A percentile compares a stretch with the other conserved stretches of the same genome.
These are phyloP conservation scores for Themeda triandra DNA, from an alignment of 176 grass and related monocot species.

Conservation along the genomic window DNA sequence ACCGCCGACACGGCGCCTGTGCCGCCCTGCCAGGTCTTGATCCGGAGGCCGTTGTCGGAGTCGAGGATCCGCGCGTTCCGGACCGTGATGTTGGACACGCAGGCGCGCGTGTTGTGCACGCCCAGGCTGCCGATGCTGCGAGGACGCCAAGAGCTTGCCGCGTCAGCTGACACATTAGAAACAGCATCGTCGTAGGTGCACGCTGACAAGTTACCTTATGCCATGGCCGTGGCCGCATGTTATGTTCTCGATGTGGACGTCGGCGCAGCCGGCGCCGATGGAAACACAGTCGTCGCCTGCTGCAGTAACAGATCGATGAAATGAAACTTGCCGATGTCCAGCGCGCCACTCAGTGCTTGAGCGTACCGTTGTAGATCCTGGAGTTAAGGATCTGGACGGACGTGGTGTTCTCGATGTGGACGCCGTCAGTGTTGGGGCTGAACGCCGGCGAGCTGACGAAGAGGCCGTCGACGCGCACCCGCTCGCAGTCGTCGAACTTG, in stretches of 20 bases:
- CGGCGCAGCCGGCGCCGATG: conserved; percentile 61
- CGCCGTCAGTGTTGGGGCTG: conserved; percentile 86
- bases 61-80: conserved; percentile 41
- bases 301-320: neutral
- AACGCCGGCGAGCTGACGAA: conserved; percentile 51
- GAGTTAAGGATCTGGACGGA: conserved; percentile 56
- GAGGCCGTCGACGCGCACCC: conserved; percentile 55
- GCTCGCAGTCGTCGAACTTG: conserved; percentile 64
- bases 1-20: conserved; percentile 47
- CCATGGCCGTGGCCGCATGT: conserved; percentile 70
- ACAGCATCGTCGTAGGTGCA: no score
- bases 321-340: neutral
- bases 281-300: conserved; percentile 80
- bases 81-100: conserved; percentile 70
- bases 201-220: conserved; percentile 33
- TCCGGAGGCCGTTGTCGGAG: conserved; percentile 76
- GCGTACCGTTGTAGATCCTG: conserved; percentile 53
- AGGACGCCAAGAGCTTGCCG: neutral
- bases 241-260: conserved; percentile 62
- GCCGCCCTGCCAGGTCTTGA: conserved; percentile 95
- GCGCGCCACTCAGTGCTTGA: neutral
- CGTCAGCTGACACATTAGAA: neutral
- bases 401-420: conserved; percentile 82
- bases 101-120: conserved; percentile 57
- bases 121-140: conserved; percentile 86